Percentiles rank a stretch among this genome's conserved stretches.
Evolutionary conservation across 2,329 filamentous ascomycete species (phyloP).

Genomic region (Fonsecaea monophora): DNA sequence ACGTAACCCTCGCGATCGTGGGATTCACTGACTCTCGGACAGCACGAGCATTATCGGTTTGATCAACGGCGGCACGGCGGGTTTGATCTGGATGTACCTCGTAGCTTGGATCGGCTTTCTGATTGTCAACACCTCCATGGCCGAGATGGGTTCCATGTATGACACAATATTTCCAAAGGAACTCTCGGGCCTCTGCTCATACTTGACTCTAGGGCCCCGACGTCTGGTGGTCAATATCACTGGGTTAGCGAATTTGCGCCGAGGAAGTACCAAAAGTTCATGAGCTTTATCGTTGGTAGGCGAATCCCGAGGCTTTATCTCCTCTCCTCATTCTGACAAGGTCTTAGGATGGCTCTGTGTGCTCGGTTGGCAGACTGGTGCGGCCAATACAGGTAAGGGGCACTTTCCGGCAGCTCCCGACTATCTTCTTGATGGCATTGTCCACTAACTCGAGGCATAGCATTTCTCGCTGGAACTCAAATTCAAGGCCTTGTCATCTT

Average conservation of each 20-base stretch:
- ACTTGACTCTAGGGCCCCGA: conserved; percentile 45
- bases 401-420: conserved; percentile 32
- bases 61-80: conserved; percentile 58
- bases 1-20: neutral
- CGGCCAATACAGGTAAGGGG: conserved; percentile 39
- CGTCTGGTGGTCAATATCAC: conserved; percentile 48
- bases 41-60: conserved; percentile 36
- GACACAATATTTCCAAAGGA: neutral
- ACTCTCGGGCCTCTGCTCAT: conserved; percentile 2
- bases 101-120: conserved; percentile 56
- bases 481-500: conserved; percentile 56
- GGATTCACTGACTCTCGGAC: conserved; percentile 17
- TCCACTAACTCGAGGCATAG: conserved; percentile 25
- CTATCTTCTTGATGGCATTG: neutral
- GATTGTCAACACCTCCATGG: conserved; percentile 53
- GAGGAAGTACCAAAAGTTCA: conserved; percentile 43
- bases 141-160: conserved; percentile 59
- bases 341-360: conserved; percentile 44
- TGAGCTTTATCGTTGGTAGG: conserved; percentile 45
- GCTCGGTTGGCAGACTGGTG: conserved; percentile 44
- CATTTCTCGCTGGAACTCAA: conserved; percentile 53
- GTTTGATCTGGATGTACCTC: conserved; percentile 61
- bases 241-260: conserved; percentile 49
- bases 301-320: neutral
- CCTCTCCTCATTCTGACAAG: neutral